Evolutionary conservation across 495 filamentous ascomycete genomes (phyloP), one percentile per base, ranked within the genome.

Genomic region (Aspergillus cristatus): DNA sequence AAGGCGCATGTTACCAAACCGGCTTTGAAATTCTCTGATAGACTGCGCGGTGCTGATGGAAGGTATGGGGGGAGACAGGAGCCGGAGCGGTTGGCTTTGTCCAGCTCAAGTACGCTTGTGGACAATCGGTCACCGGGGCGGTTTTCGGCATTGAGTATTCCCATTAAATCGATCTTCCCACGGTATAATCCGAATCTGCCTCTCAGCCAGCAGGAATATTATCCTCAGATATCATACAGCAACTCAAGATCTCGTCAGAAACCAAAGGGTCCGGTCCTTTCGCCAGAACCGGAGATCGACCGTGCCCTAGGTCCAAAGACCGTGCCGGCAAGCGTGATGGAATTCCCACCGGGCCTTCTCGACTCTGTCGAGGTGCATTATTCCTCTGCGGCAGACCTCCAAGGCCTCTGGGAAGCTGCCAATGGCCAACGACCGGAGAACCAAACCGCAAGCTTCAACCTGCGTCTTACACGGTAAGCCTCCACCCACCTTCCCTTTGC

Each of bases 121-220:
- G n/a, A n/a, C n/a, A n/a, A n/a, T n/a, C n/a, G n/a, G n/a, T n/a
- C n/a, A n/a, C n/a, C n/a, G n/a, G n/a, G 42, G 15, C 70, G 68
- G 8, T 58, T 64, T 40, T 64, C 45, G 43, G 75, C 68, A 43
- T 46, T 58, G 39, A 34, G 51, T 6, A 32, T 55, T 35, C 51
- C 67, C 49, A 82, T 82, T 62, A 67, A 63, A 41, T 82, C 79
- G 11, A 91, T 91, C 42, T 91, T 94, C 53, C 86, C 86, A 11
- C 74, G 68, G n/a, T 89, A 86, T 50, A 77, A 94, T 54, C 77
- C 78, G 7, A 72, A 72, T n/a, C 34, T 82, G 7, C 72, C 82
- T 7, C 68, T 86, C 16, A 69, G 71, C 40, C 74, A 77, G 38
- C 84, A 91, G 51, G 63, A 69, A 28, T 86, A 87, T 50, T 76